phyloP scores from a whole-genome alignment of 73 alveolate genomes.

The Paramecium caudatum region DNA sequence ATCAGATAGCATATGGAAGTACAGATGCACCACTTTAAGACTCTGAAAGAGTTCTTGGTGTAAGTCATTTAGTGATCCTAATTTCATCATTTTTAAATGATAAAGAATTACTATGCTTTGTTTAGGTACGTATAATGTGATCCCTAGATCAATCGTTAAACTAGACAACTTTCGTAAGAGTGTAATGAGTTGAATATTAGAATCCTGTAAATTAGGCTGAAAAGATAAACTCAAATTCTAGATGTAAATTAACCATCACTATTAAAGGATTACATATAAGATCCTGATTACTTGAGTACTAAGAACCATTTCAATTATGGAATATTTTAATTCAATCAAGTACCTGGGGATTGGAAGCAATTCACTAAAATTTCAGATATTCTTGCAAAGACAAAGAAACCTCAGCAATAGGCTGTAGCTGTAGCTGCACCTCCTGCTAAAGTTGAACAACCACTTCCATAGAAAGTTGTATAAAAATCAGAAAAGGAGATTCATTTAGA shows the following conservation, averaged over 20 bases:
- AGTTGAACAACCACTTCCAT: too few relatives aligned
- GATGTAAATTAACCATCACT: constrained; percentile 11
- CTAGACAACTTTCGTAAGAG: neutral
- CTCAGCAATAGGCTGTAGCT: too few relatives aligned
- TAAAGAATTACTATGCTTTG: constrained; percentile 25
- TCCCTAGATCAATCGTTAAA: neutral
- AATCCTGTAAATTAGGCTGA: constrained; percentile 33
- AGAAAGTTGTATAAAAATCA: too few relatives aligned
- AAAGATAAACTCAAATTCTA: neutral
- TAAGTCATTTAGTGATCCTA: neutral
- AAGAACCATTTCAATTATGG: neutral
- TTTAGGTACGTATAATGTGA: neutral
- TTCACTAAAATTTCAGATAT: neutral
- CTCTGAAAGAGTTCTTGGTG: constrained; percentile 49
- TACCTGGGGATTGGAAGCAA: neutral
- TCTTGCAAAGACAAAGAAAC: too few relatives aligned
- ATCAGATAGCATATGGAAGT: constrained; percentile 13
- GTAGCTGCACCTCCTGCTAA: too few relatives aligned
- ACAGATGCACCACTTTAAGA: neutral
- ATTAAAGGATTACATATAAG: constrained; percentile 1
- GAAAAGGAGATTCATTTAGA: neutral
- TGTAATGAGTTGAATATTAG: constrained; percentile 13
- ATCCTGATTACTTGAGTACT: constrained; percentile 10
- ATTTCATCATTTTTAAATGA: constrained; percentile 36
- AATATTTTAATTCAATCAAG: neutral